Evolutionary conservation across 2,329 filamentous ascomycete species (phyloP).

Genomic region (Penicillium thymicola): DNA sequence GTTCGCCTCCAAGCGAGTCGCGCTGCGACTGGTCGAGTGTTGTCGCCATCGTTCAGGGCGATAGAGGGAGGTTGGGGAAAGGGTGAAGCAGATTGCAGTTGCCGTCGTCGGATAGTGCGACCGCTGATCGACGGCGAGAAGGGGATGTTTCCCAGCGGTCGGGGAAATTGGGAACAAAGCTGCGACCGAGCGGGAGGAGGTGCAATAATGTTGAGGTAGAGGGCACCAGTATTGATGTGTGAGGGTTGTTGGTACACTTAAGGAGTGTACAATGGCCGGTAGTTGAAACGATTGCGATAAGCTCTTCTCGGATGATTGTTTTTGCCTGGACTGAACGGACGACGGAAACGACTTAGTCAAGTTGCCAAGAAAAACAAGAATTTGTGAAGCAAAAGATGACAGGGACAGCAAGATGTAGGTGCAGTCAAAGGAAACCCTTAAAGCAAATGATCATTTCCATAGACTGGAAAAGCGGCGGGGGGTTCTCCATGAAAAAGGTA

Average conservation of each 20-base stretch:
- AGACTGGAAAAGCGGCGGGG: slow-evolving; percentile 10
- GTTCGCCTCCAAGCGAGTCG: slow-evolving; percentile 24
- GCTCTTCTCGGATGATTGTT: slow-evolving; percentile 21
- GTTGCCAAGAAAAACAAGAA: slow-evolving; percentile 12
- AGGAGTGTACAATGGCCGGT: slow-evolving; percentile 8
- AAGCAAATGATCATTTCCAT: slow-evolving; percentile 5
- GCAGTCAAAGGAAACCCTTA: slow-evolving; percentile 1
- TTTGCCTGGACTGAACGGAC: slow-evolving; percentile 11
- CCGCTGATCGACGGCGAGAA: slow-evolving; percentile 44
- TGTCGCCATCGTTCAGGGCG: slow-evolving; percentile 34
- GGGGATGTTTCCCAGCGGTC: slow-evolving; percentile 41
- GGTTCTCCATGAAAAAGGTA: slow-evolving; percentile 18
- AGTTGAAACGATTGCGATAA: slow-evolving; percentile 18
- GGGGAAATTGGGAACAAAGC: slow-evolving; percentile 24
- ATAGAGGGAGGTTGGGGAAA: slow-evolving; percentile 7
- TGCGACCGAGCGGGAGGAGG: slow-evolving; percentile 5
- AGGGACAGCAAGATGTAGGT: slow-evolving; percentile 8
- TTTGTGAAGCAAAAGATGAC: slow-evolving; percentile 3
- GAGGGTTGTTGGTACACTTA: slow-evolving; percentile 5
- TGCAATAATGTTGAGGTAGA: slow-evolving; percentile 3
- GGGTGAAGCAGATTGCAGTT: slow-evolving; percentile 15
- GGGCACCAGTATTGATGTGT: slow-evolving; percentile 6
- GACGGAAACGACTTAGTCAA: slow-evolving; percentile 11
- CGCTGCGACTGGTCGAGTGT: slow-evolving; percentile 32
- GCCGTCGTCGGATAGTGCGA: slow-evolving; percentile 42